Base-by-base conservation (phyloP, 352 stramenopile species). In the Aphanomyces invadans region DNA sequence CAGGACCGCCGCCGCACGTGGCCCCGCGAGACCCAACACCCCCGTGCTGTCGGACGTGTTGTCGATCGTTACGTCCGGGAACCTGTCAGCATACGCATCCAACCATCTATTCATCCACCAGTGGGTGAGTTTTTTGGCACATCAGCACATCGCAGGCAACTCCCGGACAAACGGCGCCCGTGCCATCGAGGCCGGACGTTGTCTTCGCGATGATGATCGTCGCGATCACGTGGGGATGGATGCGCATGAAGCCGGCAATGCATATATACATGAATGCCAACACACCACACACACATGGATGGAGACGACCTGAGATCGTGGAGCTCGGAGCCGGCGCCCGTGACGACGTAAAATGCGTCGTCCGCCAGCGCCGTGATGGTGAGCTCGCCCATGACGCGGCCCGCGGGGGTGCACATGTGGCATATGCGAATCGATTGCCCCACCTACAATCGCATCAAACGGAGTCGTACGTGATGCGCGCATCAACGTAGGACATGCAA, bases 31-130 rank as follows among this genome's bases (percentile, higher is more conserved):
- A 7, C 60, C 60, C 11, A 67, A 15, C 12, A 67, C 60, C 7
- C 39, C 60, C 29, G 48, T 51, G n/a, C 31, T 31, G 32, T 67
- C 60, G 5, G 60, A 67, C 15, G 60, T 67, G 39, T 67, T 67
- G 42, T 4, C 12, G 5, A 67, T 44, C 19, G 3, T 31, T 4
- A 67, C 60, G 32, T 57, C 32, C 0, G 23, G 29, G 10, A 49
- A 45, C 44, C 4, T 21, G 29, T 59, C 60, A 12, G 48, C 26
- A 28, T 67, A 33, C 45, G 42, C 25, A 42, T 67, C 60, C n/a
- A 67, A 32, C 60, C 60, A 67, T 59, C 60, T 67, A 67, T n/a
- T n/a, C n/a, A n/a, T n/a, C n/a, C n/a, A n/a, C n/a, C n/a, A 19
- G 1, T 17, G 11, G 23, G 21, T 33, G 31, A 45, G 12, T 29